Percentiles rank a stretch among this genome's conserved stretches.
Evolutionary conservation across 2,329 filamentous ascomycete genomes (phyloP).

Genomic region (Fusarium pininemorale): DNA sequence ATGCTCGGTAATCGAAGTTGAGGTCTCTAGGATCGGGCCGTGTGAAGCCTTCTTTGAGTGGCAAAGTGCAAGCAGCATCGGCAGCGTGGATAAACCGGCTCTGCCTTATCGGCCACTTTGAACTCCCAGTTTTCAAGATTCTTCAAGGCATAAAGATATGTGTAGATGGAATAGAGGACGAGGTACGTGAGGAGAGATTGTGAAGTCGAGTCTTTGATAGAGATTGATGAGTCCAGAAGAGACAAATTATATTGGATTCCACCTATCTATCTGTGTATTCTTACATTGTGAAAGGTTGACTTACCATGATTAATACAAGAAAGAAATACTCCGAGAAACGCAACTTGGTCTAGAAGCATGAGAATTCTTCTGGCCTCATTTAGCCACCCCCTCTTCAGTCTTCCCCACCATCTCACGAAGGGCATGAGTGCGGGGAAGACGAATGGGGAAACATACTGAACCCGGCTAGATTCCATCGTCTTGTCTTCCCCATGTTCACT

Average conservation of each 20-base stretch:
- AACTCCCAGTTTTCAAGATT: slow-evolving; percentile 64
- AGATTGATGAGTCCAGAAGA: background rate
- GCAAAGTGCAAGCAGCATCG: slow-evolving; percentile 53
- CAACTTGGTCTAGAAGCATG: background rate
- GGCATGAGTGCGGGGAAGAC: background rate
- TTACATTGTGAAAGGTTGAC: background rate
- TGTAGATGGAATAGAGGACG: slow-evolving; percentile 23
- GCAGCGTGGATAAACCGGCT: slow-evolving; percentile 54
- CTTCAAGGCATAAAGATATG: slow-evolving; percentile 56
- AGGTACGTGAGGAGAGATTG: slow-evolving; percentile 22
- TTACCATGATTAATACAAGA: slow-evolving; percentile 3
- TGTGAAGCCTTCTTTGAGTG: slow-evolving; percentile 44
- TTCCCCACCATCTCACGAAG: background rate
- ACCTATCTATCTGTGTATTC: background rate
- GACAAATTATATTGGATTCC: background rate
- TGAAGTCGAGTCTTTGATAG: background rate
- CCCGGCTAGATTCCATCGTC: background rate
- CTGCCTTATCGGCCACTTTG: slow-evolving; percentile 62
- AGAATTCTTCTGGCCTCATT: background rate
- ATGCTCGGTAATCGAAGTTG: slow-evolving; percentile 60
- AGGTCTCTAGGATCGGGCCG: slow-evolving; percentile 49
- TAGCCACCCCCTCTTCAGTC: background rate
- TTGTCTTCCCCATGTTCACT: slow-evolving; percentile 9
- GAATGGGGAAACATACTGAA: background rate
- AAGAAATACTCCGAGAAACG: background rate